Conservation (phyloP, 2,329 filamentous ascomycete species). For the Davidsoniella eucalypti region DNA sequence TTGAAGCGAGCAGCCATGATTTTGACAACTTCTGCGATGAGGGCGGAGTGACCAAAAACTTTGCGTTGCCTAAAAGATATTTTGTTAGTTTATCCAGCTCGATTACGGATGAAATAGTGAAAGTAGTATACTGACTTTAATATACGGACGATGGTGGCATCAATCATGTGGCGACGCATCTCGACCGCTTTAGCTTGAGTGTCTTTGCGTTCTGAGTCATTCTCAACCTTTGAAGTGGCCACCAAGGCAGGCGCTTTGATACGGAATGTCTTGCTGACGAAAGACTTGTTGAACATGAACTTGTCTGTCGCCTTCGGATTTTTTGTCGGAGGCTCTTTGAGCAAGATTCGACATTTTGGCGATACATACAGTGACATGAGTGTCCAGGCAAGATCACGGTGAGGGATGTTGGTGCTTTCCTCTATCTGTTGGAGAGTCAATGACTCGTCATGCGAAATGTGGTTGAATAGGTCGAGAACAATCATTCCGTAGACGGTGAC, state of each 20-base stretch:
- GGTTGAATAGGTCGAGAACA: slow-evolving; percentile 78
- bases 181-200: slow-evolving; percentile 65
- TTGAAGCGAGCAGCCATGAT: slow-evolving; percentile 55
- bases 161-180: slow-evolving; percentile 51
- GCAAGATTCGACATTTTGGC: slow-evolving; percentile 64
- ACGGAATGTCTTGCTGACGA: slow-evolving; percentile 66
- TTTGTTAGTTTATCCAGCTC: slow-evolving; percentile 17
- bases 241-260: slow-evolving; percentile 81
- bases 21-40: slow-evolving; percentile 55
- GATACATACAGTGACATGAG: slow-evolving; percentile 69
- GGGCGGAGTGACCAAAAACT: slow-evolving; percentile 48
- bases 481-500: slow-evolving; percentile 89
- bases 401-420: slow-evolving; percentile 61
- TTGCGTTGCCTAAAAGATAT: slow-evolving; percentile 47
- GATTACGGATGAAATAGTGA: not conserved
- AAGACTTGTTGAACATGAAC: slow-evolving; percentile 70
- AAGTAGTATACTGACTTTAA: slow-evolving; percentile 54
- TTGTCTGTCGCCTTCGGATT: slow-evolving; percentile 58
- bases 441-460: slow-evolving; percentile 30
- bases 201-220: slow-evolving; percentile 46
- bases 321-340: slow-evolving; percentile 67
- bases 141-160: slow-evolving; percentile 63
- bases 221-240: slow-evolving; percentile 71
- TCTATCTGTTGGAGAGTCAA: slow-evolving; percentile 64
- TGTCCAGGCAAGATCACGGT: slow-evolving; percentile 55